Percentiles rank a stretch among this genome's conserved stretches.
Conservation (phyloP, 2,329 filamentous ascomycete genomes). For the Fusarium pilosicola region DNA sequence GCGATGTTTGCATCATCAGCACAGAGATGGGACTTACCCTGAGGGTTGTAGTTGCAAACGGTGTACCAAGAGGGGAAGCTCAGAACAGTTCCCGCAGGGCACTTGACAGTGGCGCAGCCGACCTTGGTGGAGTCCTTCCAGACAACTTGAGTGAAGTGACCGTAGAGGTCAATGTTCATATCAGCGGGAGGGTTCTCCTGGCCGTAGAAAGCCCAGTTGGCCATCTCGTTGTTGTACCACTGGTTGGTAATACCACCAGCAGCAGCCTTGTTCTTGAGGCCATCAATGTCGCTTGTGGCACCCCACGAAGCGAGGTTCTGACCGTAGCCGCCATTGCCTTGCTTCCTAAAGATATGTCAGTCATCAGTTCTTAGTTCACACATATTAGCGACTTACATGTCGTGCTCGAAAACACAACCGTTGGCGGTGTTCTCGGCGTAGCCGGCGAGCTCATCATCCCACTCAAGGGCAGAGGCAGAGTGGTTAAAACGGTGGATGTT, state of each 20-base stretch:
- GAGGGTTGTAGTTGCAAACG: constrained; percentile 86
- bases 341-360: constrained; percentile 57
- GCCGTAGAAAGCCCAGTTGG: constrained; percentile 69
- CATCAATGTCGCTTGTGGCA: constrained; percentile 51
- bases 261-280: constrained; percentile 62
- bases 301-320: constrained; percentile 87
- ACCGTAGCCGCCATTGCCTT: constrained; percentile 75
- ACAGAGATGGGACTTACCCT: constrained; percentile 64
- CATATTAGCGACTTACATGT: constrained; percentile 68
- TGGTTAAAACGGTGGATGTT: constrained; percentile 89
- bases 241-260: constrained; percentile 77
- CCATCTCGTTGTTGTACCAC: constrained; percentile 89
- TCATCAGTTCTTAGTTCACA: neutral
- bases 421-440: constrained; percentile 73
- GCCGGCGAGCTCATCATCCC: constrained; percentile 70
- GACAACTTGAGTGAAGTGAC: constrained; percentile 60
- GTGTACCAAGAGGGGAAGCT: constrained; percentile 74
- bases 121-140: constrained; percentile 53
- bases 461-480: constrained; percentile 71
- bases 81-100: constrained; percentile 60
- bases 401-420: constrained; percentile 78
- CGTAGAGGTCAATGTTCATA: constrained; percentile 71
- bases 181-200: constrained; percentile 65
- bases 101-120: constrained; percentile 76
- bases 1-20: neutral